Percentiles rank a stretch among this genome's conserved stretches.
phyloP scores from a whole-genome alignment of 805 yeast species.

The Tetrapisispora iriomotensis region DNA sequence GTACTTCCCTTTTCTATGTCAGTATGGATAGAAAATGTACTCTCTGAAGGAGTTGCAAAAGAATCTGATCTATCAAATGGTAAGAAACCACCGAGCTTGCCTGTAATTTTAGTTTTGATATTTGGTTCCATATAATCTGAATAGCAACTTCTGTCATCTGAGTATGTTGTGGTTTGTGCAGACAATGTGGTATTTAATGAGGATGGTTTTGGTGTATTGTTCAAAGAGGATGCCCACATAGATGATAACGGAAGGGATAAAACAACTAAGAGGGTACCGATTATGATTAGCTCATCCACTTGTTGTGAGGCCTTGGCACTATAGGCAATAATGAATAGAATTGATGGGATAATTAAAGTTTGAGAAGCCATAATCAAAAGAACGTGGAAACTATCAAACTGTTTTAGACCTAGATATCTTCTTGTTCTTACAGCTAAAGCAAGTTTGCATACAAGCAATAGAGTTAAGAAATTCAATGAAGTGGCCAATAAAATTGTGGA shows the following conservation, averaged over 20 bases:
- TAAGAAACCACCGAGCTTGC: slow-evolving; percentile 9
- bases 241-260: slow-evolving; percentile 74
- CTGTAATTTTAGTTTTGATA: not conserved
- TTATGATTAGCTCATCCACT: slow-evolving; percentile 36
- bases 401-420: slow-evolving; percentile 66
- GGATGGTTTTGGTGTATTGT: slow-evolving; percentile 37
- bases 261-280: slow-evolving; percentile 54
- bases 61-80: slow-evolving; percentile 1
- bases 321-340: slow-evolving; percentile 50
- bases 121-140: slow-evolving; percentile 3
- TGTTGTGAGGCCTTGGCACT: slow-evolving; percentile 27
- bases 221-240: slow-evolving; percentile 76
- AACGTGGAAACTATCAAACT: slow-evolving; percentile 75
- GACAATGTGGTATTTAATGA: slow-evolving; percentile 25
- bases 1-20: not conserved
- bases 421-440: slow-evolving; percentile 61
- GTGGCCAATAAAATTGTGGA: slow-evolving; percentile 57
- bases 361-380: slow-evolving; percentile 74
- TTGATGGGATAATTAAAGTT: slow-evolving; percentile 70
- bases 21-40: not conserved
- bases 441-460: slow-evolving; percentile 56
- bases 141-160: not conserved
- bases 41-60: not conserved
- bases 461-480: slow-evolving; percentile 54
- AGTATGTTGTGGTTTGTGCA: slow-evolving; percentile 5